These are phyloP conservation scores for Geranium brycei DNA, from an alignment of 345 rosid species.

Conservation along the genomic window DNA sequence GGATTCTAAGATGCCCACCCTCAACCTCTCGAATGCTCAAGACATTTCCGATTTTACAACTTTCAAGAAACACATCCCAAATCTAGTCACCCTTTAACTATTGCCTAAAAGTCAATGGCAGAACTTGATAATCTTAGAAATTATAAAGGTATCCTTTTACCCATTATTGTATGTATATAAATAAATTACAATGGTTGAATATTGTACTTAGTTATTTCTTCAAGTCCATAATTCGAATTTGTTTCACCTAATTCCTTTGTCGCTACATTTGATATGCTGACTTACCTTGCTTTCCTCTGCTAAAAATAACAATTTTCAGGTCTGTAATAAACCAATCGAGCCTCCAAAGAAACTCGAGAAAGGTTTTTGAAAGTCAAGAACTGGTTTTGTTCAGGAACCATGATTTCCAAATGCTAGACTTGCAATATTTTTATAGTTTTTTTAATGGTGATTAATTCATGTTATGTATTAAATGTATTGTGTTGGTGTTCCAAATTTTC, in stretches of 20 bases:
- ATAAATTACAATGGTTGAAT: too few species aligned
- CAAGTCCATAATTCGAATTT: too few species aligned
- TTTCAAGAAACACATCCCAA: constrained; percentile 56
- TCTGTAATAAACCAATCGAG: constrained; percentile 81
- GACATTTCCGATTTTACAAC: constrained; percentile 21
- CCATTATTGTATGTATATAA: too few species aligned
- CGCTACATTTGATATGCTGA: background rate
- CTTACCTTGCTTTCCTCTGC: background rate
- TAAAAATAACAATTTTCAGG: constrained; percentile 21
- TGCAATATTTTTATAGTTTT: too few species aligned
- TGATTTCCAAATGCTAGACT: too few species aligned
- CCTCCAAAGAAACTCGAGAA: constrained; percentile 83
- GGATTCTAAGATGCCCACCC: constrained; percentile 26
- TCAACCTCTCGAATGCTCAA: constrained; percentile 16
- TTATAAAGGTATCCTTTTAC: constrained; percentile 52
- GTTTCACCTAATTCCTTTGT: background rate
- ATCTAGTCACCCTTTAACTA: constrained; percentile 76
- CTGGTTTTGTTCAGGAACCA: too few species aligned
- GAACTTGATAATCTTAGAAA: constrained; percentile 82
- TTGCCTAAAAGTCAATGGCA: constrained; percentile 98
- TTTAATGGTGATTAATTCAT: too few species aligned
- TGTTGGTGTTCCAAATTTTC: too few species aligned
- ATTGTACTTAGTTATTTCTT: too few species aligned
- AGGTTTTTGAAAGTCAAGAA: too few species aligned
- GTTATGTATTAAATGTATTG: too few species aligned